Evolutionary conservation across 768 basidiomycete species (phyloP).

Genomic region (Lentinula sp.): DNA sequence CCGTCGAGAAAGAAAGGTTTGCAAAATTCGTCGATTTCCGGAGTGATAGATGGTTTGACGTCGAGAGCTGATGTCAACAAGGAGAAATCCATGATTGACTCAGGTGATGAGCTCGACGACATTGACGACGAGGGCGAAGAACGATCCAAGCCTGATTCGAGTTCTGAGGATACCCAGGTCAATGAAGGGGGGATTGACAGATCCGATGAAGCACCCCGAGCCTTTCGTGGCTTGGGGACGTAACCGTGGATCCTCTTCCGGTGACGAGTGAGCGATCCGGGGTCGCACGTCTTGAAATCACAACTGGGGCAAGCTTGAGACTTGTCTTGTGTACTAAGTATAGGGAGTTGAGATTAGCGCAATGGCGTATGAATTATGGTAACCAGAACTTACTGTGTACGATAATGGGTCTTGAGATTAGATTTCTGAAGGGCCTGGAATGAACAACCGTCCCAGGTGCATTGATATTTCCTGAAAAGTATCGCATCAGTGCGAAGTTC

Average conservation of each 20-base stretch:
- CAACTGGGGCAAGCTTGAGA: not conserved
- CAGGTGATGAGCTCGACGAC: not conserved
- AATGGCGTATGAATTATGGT: not conserved
- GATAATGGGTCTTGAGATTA: not conserved
- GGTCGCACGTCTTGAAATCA: constrained; percentile 4
- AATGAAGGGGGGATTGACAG: not conserved
- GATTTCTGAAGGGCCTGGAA: not conserved
- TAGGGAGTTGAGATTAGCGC: not conserved
- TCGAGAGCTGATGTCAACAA: not conserved
- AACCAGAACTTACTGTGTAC: not conserved
- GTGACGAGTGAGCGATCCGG: constrained; percentile 1
- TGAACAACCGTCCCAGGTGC: not conserved
- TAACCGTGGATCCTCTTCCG: constrained; percentile 6
- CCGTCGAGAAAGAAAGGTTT: not conserved
- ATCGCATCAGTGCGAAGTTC: not conserved
- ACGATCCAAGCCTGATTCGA: not conserved
- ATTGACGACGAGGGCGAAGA: not conserved
- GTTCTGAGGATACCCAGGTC: not conserved
- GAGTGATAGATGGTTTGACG: not conserved
- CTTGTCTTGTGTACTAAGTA: not conserved
- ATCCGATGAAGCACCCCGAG: not conserved
- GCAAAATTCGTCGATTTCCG: not conserved
- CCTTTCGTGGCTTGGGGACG: not conserved
- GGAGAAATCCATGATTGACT: not conserved
- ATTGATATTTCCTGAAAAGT: not conserved